A percentile compares a stretch with the other conserved stretches of the same genome.
phyloP scores from a whole-genome alignment of 495 filamentous ascomycete species.

The Lichina pygmaea region DNA sequence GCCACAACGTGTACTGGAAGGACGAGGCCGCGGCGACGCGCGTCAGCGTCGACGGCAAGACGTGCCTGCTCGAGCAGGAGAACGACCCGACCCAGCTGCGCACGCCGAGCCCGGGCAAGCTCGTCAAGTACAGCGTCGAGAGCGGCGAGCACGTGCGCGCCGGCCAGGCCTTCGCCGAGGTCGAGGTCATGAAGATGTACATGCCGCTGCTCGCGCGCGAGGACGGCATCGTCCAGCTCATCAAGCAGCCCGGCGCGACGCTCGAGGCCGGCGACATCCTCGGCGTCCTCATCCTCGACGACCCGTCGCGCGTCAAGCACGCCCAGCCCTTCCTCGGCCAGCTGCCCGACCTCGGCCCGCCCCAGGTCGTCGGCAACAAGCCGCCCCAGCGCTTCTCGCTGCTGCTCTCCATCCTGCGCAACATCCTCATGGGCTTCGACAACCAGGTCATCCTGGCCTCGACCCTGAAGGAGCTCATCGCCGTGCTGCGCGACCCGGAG shows the following conservation, averaged over 20 bases:
- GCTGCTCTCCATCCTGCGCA: constrained; percentile 49
- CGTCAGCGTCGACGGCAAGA: constrained; percentile 91
- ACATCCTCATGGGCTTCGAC: constrained; percentile 85
- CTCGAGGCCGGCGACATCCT: constrained; percentile 95
- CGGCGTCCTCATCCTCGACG: constrained; percentile 89
- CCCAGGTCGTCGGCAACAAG: constrained; percentile 71
- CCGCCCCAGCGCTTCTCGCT: constrained; percentile 67
- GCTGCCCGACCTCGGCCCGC: constrained; percentile 65
- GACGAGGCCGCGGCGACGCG: constrained; percentile 91
- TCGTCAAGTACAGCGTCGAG: constrained; percentile 94
- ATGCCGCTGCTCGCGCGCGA: constrained; percentile 97
- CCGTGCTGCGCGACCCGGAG: constrained; percentile 69
- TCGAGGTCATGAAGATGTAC: constrained; percentile 99
- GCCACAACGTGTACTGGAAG: constrained; percentile 99
- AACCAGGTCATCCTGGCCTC: constrained; percentile 89
- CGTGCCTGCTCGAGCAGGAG: constrained; percentile 91
- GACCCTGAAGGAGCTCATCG: constrained; percentile 69
- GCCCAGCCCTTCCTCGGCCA: constrained; percentile 88
- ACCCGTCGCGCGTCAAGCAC: constrained; percentile 88
- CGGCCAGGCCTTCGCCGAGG: constrained; percentile 84
- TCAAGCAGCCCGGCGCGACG: constrained; percentile 97
- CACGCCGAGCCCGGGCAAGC: constrained; percentile 84
- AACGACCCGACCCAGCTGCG: constrained; percentile 96
- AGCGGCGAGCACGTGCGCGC: constrained; percentile 87
- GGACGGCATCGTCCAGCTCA: constrained; percentile 87